Percentiles rank a stretch among this genome's conserved stretches.
These are phyloP conservation scores for Colletotrichum karsti DNA, from an alignment of 2,329 filamentous ascomycete genomes.

Conservation along the genomic window DNA sequence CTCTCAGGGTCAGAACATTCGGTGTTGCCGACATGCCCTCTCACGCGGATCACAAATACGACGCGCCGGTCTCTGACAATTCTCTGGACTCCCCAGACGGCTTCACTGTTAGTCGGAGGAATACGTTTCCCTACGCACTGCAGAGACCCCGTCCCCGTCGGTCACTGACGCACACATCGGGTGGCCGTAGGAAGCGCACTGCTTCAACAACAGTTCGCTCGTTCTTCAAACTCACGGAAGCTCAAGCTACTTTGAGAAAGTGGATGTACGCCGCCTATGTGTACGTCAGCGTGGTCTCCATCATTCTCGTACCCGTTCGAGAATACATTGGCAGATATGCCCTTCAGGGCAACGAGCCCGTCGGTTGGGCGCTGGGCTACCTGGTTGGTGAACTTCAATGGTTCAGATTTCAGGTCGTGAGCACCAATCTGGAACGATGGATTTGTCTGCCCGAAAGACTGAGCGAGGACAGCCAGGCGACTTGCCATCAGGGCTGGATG, in stretches of 20 bases:
- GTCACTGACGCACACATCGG: slow-evolving; percentile 63
- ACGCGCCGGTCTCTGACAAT: slow-evolving; percentile 9
- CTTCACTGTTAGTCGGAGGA: slow-evolving; percentile 44
- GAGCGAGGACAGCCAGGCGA: slow-evolving; percentile 37
- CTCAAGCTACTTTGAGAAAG: slow-evolving; percentile 79
- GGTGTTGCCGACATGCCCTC: slow-evolving; percentile 27
- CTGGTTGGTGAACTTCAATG: slow-evolving; percentile 80
- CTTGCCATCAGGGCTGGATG: slow-evolving; percentile 65
- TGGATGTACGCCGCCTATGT: slow-evolving; percentile 86
- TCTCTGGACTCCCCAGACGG: slow-evolving; percentile 31
- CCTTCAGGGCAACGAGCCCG: slow-evolving; percentile 77
- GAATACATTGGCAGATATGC: slow-evolving; percentile 73
- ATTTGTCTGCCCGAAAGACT: slow-evolving; percentile 70
- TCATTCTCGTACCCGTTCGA: slow-evolving; percentile 77
- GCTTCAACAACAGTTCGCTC: slow-evolving; percentile 72
- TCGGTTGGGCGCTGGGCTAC: slow-evolving; percentile 94
- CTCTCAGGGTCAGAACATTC: slow-evolving; percentile 39
- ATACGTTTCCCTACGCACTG: slow-evolving; percentile 60
- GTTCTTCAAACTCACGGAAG: slow-evolving; percentile 82
- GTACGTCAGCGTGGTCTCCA: slow-evolving; percentile 71
- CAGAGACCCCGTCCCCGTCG: slow-evolving; percentile 39
- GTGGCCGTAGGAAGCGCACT: slow-evolving; percentile 72
- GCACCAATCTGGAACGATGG: slow-evolving; percentile 77
- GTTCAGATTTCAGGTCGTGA: slow-evolving; percentile 77
- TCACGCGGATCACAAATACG: not conserved